phyloP scores from a whole-genome alignment of 139 green algal species.

The Tetradesmus obliquus region DNA sequence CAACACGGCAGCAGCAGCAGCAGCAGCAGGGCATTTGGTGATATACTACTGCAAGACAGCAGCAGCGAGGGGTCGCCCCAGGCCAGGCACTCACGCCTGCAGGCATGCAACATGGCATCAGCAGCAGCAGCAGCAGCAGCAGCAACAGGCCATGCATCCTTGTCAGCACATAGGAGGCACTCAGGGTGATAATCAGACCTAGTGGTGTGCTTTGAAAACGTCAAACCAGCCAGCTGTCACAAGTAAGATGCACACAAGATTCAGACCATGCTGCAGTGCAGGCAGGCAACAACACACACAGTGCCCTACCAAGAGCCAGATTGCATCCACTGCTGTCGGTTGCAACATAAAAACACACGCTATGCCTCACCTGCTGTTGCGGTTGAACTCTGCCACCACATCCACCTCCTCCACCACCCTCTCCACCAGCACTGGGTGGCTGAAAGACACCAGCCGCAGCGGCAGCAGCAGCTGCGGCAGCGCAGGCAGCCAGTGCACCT shows the following conservation, averaged over 20 bases:
- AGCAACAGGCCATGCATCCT: too few relatives aligned
- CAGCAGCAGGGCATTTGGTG: neutral
- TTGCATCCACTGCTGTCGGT: too few relatives aligned
- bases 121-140: too few relatives aligned
- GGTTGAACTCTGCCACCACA: slow-evolving; percentile 75
- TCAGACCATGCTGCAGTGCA: neutral
- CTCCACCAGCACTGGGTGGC: slow-evolving; percentile 80
- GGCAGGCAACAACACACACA: neutral
- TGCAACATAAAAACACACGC: neutral
- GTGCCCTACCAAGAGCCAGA: too few relatives aligned
- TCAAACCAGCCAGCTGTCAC: neutral
- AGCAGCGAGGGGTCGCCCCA: neutral
- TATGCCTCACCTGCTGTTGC: slow-evolving; percentile 57
- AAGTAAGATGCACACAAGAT: neutral
- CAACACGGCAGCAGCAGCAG: neutral
- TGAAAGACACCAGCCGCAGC: slow-evolving; percentile 73
- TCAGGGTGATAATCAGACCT: too few relatives aligned
- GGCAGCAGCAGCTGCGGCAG: slow-evolving; percentile 38
- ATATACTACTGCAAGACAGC: neutral
- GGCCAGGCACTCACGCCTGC: too few relatives aligned
- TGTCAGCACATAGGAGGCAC: too few relatives aligned
- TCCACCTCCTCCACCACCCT: slow-evolving; percentile 81
- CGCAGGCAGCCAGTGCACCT: slow-evolving; percentile 89
- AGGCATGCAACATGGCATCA: too few relatives aligned
- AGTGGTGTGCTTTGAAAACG: too few relatives aligned